A percentile compares a stretch with the other conserved stretches of the same genome.
Evolutionary conservation across 2,329 filamentous ascomycete species (phyloP).

Genomic region (Talaromyces funiculosus): DNA sequence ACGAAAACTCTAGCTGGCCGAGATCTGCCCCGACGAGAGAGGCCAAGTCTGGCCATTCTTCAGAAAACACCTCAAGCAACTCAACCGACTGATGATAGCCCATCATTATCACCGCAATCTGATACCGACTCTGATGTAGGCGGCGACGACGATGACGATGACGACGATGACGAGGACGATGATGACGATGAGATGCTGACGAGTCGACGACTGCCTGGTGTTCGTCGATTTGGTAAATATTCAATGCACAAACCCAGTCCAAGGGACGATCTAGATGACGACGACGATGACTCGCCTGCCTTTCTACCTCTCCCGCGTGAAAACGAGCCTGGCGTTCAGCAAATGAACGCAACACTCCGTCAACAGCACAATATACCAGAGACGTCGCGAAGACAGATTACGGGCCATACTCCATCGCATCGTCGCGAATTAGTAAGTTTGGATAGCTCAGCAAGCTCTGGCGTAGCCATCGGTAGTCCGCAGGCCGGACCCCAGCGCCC

Average conservation of each 20-base stretch:
- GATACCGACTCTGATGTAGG: constrained; percentile 30
- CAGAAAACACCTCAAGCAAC: constrained; percentile 28
- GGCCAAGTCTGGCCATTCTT: constrained; percentile 18
- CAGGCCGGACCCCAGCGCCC: constrained; percentile 19
- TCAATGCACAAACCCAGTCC: constrained; percentile 31
- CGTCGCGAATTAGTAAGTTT: constrained; percentile 19
- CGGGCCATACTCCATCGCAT: constrained; percentile 21
- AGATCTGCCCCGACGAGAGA: constrained; percentile 25
- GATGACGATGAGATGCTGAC: constrained; percentile 19
- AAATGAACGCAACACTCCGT: constrained; percentile 40
- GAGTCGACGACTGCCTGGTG: constrained; percentile 23
- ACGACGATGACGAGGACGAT: constrained; percentile 5
- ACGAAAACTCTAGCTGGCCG: constrained; percentile 17
- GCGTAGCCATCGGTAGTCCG: constrained; percentile 22
- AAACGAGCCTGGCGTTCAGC: constrained; percentile 21
- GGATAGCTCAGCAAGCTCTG: constrained; percentile 36
- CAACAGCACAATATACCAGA: constrained; percentile 27
- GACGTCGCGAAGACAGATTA: constrained; percentile 23
- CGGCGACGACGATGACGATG: constrained; percentile 2
- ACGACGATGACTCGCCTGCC: constrained; percentile 42
- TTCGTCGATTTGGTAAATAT: constrained; percentile 36
- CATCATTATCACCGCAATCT: constrained; percentile 26
- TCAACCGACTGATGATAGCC: constrained; percentile 30
- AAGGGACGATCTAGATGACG: constrained; percentile 36
- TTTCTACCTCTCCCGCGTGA: constrained; percentile 39